Evolutionary conservation across 2,329 filamentous ascomycete species (phyloP), one percentile per base, ranked within the genome.

Genomic region (Plectosphaerella cucumerina): DNA sequence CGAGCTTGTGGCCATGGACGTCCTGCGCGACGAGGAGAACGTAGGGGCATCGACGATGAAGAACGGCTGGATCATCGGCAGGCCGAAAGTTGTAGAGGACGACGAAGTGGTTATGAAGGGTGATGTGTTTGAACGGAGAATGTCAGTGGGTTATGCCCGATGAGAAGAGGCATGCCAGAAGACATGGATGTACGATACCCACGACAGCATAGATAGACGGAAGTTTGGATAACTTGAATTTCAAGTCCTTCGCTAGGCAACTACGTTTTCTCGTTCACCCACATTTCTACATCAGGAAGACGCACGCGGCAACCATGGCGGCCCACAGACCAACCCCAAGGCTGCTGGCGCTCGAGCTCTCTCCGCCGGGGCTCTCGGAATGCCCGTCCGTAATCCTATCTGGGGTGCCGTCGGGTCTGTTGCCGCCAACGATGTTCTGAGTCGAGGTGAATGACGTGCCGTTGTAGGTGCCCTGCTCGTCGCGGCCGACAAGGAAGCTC

Each of bases 401-500:
- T 6, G 33, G 15, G 10, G 33, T 48, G 33, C 46, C 17, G 33
- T 48, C 34, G 15, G 12, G n/a, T 4, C 26, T n/a, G 12, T 23
- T 10, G 9, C 50, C 48, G 6, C 56, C 56, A n/a, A 58, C 15
- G 6, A 53, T 43, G 1, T 50, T 53, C 9, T 56, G 53, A 22
- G 57, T 51, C 15, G 48, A 60, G 43, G 62, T 59, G 57, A 74
- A 75, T 42, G 65, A 72, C 8, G 65, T 70, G 51, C 67, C 65
- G 22, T 68, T 64, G 50, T 69, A 69, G 15, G 46, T 51, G 8
- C 71, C 72, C 39, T 63, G 47, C 52, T 59, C 48, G 49, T 76
- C 72, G 20, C 70, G 61, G 0, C 73, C 73, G 2, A 74, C 61
- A 11, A 74, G 58, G 53, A 77, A 78, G 48, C 76, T 81, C 70